These are phyloP conservation scores for Phytophthora agathidicida DNA, from an alignment of 352 stramenopile genomes.

Conservation along the genomic window DNA sequence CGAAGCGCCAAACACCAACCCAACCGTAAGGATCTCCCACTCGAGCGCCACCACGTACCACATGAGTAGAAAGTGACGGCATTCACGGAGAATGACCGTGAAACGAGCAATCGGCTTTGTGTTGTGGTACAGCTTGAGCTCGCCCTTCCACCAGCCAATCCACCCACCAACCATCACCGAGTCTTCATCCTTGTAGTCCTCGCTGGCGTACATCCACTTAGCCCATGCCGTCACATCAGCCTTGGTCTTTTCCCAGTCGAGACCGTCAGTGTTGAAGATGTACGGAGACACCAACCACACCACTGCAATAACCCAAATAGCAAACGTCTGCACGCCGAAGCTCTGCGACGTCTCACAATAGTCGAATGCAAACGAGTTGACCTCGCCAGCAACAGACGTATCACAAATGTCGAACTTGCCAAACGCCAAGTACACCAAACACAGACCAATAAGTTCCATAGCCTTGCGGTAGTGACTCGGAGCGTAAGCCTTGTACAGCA, in stretches of 20 bases:
- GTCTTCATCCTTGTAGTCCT: constrained; percentile 71
- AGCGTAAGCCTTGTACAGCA: constrained; percentile 85
- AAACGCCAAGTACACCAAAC: constrained; percentile 76
- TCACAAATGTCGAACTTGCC: constrained; percentile 75
- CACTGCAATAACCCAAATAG: constrained; percentile 78
- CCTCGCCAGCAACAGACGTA: constrained; percentile 41
- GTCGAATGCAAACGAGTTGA: constrained; percentile 55
- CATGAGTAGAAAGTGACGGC: constrained; percentile 83
- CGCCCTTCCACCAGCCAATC: constrained; percentile 87
- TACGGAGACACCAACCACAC: constrained; percentile 81
- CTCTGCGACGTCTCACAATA: constrained; percentile 78
- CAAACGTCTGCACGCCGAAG: constrained; percentile 83
- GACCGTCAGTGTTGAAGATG: constrained; percentile 87
- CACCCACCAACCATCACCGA: constrained; percentile 70
- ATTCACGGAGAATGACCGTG: constrained; percentile 79
- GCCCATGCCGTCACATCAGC: constrained; percentile 72
- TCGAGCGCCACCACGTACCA: constrained; percentile 85
- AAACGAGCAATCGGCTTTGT: constrained; percentile 70
- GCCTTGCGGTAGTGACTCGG: constrained; percentile 79
- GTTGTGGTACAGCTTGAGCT: constrained; percentile 78
- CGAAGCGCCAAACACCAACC: constrained; percentile 59
- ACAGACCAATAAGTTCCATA: constrained; percentile 77
- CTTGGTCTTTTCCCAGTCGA: constrained; percentile 88
- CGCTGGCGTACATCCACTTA: constrained; percentile 84
- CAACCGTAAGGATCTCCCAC: constrained; percentile 59